A percentile compares a stretch with the other conserved stretches of the same genome.
Conservation (phyloP, 352 stramenopile genomes). For the Ophiocytium majus region DNA sequence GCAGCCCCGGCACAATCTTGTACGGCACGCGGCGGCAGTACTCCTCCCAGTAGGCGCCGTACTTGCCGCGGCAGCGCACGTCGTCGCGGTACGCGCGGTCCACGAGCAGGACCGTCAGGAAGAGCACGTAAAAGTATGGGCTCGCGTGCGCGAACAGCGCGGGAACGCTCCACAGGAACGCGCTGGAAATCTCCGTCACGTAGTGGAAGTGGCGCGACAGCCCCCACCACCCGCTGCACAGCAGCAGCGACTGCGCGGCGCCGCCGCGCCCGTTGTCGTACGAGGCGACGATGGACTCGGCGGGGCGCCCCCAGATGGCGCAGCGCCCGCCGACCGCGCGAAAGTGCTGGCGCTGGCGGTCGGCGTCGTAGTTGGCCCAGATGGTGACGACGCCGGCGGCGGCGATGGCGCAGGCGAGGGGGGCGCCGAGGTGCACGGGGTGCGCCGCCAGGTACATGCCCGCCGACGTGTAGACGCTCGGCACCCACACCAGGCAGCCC, state of each 20-base stretch:
- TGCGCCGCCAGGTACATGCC: slow-evolving; percentile 86
- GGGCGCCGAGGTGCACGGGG: slow-evolving; percentile 62
- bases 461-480: slow-evolving; percentile 85
- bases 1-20: slow-evolving; percentile 76
- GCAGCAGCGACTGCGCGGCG: slow-evolving; percentile 76
- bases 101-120: slow-evolving; percentile 85
- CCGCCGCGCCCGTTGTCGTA: slow-evolving; percentile 84
- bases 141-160: slow-evolving; percentile 61
- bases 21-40: slow-evolving; percentile 70
- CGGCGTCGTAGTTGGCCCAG: slow-evolving; percentile 88
- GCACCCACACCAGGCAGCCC: slow-evolving; percentile 87
- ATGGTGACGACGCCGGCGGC: slow-evolving; percentile 77
- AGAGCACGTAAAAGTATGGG: slow-evolving; percentile 80
- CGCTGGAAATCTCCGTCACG: slow-evolving; percentile 70
- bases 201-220: slow-evolving; percentile 71
- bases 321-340: slow-evolving; percentile 61
- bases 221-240: slow-evolving; percentile 87
- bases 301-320: slow-evolving; percentile 80
- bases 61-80: slow-evolving; percentile 88
- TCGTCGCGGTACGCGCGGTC: slow-evolving; percentile 92
- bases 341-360: slow-evolving; percentile 88
- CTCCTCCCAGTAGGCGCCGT: slow-evolving; percentile 89
- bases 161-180: slow-evolving; percentile 73
- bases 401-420: slow-evolving; percentile 64
- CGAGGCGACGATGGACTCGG: slow-evolving; percentile 83